Conservation (phyloP, 1,284 basidiomycete species). For the Cryptococcus hybrid region DNA sequence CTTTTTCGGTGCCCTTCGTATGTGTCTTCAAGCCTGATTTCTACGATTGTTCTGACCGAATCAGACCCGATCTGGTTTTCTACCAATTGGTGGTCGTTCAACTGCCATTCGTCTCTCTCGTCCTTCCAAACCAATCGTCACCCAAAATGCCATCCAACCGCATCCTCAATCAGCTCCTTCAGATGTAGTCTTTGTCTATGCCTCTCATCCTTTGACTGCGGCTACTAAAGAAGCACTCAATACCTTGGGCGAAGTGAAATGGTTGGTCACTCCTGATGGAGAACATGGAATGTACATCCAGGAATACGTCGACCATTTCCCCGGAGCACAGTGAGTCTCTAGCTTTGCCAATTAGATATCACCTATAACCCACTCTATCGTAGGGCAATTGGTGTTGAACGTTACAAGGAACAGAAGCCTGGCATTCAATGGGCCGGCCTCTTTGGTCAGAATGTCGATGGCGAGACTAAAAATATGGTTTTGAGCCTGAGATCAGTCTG, state of each 20-base stretch:
- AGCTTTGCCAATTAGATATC: neutral
- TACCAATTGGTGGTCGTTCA: conserved; percentile 75
- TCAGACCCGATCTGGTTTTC: conserved; percentile 59
- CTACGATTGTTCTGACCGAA: neutral
- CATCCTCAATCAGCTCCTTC: conserved; percentile 7
- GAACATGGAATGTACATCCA: conserved; percentile 54
- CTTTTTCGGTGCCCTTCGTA: conserved; percentile 49
- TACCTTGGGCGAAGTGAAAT: conserved; percentile 67
- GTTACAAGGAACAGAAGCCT: conserved; percentile 49
- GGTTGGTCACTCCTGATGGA: conserved; percentile 53
- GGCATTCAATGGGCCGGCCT: conserved; percentile 51
- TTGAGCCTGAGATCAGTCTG: conserved; percentile 64
- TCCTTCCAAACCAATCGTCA: conserved; percentile 13
- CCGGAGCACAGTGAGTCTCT: conserved; percentile 61
- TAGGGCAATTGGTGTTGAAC: conserved; percentile 51
- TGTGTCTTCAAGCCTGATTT: conserved; percentile 9
- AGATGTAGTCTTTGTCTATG: conserved; percentile 78
- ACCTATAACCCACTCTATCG: neutral
- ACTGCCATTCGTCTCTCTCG: conserved; percentile 74
- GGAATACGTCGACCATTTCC: conserved; percentile 60
- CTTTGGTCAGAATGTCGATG: conserved; percentile 35
- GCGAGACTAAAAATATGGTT: conserved; percentile 62
- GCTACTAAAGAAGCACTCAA: conserved; percentile 70
- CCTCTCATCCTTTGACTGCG: conserved; percentile 73
- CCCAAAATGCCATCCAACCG: conserved; percentile 10